These are phyloP conservation scores for Hordeum marinum DNA, from an alignment of 176 grass and related monocot species.

Conservation along the genomic window DNA sequence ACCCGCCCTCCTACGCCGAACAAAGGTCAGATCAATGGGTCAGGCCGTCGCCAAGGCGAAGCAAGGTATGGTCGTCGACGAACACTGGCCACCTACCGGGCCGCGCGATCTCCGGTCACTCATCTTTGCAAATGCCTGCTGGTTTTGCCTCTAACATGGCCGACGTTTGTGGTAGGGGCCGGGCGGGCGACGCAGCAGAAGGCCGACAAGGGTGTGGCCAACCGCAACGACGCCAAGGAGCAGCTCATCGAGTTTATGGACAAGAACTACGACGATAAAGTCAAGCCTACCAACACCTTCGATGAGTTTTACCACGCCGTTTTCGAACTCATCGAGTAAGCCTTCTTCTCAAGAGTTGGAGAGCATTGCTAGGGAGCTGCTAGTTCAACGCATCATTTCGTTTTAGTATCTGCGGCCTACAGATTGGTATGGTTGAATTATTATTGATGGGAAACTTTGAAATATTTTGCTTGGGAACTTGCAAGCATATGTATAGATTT, in stretches of 20 bases:
- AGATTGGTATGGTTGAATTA: too few species aligned
- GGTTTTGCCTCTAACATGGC: neutral
- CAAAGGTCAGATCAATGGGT: slow-evolving; percentile 22
- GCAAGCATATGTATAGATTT: too few species aligned
- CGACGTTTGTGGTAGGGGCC: neutral
- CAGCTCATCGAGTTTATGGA: slow-evolving; percentile 4
- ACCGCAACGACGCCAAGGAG: neutral
- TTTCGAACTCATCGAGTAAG: slow-evolving; percentile 56
- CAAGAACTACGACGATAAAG: neutral
- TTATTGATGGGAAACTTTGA: neutral
- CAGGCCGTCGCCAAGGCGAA: slow-evolving; percentile 28
- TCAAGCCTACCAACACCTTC: neutral
- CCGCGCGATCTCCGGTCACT: too few species aligned
- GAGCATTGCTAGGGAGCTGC: neutral
- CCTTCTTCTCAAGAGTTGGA: neutral
- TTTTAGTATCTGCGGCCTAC: neutral
- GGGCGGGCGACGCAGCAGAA: neutral
- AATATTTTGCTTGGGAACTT: too few species aligned
- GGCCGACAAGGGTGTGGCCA: neutral
- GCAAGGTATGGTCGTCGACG: slow-evolving; percentile 17
- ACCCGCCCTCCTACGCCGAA: neutral
- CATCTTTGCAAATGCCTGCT: neutral
- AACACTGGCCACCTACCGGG: neutral
- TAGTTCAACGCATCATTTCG: neutral
- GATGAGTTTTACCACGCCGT: slow-evolving; percentile 67